Evolutionary conservation across 345 rosid species (phyloP), one percentile per base, ranked within the genome.

Genomic region (Passiflora organensis): DNA sequence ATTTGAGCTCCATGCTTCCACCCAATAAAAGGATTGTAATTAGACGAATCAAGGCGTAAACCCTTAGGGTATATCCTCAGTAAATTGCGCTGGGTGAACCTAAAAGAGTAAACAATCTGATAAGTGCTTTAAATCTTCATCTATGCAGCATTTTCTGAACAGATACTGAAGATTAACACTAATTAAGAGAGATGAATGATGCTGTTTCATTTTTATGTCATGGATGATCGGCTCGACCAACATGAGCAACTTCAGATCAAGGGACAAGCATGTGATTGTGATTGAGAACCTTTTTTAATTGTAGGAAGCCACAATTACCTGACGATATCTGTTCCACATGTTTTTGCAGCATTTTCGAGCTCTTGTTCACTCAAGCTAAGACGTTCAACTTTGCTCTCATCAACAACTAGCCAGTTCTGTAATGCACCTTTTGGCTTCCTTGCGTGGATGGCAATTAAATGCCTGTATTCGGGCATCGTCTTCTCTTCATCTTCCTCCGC

Each of bases 1-100:
- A 68, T 68, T 10, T 68, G 72, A 48, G 72, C 67, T 50, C 72
- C 72, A 50, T 61, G 66, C 36, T 13, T 43, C 71, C 71, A 59
- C 23, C 60, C 65, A 41, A 59, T 32, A 46, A 66, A 59, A 15
- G 71, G 71, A 38, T 66, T 37, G 13, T 66, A 59, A 32, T 66
- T 59, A 10, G 71, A 66, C 1, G 71, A 66, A 54, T 28, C 43
- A 25, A 66, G 25, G n/a, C 71, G 71, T 18, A 24, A 8, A 13
- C 71, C 65, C 19, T 48, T 66, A 9, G 65, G 71, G 25, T 66
- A 66, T 42, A 66, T 39, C 42, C 71, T 59, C 32, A 66, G 37
- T 24, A 59, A 32, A 54, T 66, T 66, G 28, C 37, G 48, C 55
- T 59, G 56, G 1, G 72, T 68, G 67, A 68, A 68, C 28, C 71